Evolutionary conservation across 1,284 basidiomycete genomes (phyloP).

Genomic region (Cryptococcus sp.): DNA sequence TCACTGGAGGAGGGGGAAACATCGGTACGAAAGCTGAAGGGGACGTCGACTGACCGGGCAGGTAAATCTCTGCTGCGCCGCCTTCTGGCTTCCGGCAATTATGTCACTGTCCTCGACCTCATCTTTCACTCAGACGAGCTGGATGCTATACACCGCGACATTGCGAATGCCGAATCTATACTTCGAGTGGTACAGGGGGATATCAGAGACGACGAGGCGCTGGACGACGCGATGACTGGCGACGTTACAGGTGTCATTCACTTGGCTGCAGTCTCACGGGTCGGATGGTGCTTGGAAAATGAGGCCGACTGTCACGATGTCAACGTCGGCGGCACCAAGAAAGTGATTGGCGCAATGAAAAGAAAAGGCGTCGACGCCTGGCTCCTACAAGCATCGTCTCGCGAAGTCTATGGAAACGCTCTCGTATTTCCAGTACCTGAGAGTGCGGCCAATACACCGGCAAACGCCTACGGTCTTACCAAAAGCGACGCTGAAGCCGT

Average conservation of each 20-base stretch:
- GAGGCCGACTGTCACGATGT: slow-evolving; percentile 31
- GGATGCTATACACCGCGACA: slow-evolving; percentile 7
- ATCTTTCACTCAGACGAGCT: slow-evolving; percentile 24
- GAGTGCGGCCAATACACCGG: slow-evolving; percentile 16
- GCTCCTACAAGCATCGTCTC: slow-evolving; percentile 34
- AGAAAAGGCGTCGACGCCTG: slow-evolving; percentile 14
- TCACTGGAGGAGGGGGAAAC: slow-evolving; percentile 17
- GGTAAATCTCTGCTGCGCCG: slow-evolving; percentile 24
- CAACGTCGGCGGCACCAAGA: slow-evolving; percentile 29
- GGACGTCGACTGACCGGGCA: not conserved
- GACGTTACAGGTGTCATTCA: slow-evolving; percentile 31
- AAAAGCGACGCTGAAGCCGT: slow-evolving; percentile 25
- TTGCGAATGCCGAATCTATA: slow-evolving; percentile 7
- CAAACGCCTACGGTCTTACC: slow-evolving; percentile 30
- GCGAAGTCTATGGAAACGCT: slow-evolving; percentile 31
- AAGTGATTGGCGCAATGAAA: slow-evolving; percentile 18
- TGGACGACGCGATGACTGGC: slow-evolving; percentile 11
- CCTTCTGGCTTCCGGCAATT: slow-evolving; percentile 10
- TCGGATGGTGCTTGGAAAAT: slow-evolving; percentile 32
- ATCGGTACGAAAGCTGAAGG: slow-evolving; percentile 7
- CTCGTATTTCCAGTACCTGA: slow-evolving; percentile 21
- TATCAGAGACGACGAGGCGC: slow-evolving; percentile 18
- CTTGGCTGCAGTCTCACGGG: slow-evolving; percentile 34
- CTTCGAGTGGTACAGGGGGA: slow-evolving; percentile 19
- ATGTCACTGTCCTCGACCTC: slow-evolving; percentile 23